Evolutionary conservation across 2,329 filamentous ascomycete species (phyloP).

Genomic region (Talaromyces sp.): DNA sequence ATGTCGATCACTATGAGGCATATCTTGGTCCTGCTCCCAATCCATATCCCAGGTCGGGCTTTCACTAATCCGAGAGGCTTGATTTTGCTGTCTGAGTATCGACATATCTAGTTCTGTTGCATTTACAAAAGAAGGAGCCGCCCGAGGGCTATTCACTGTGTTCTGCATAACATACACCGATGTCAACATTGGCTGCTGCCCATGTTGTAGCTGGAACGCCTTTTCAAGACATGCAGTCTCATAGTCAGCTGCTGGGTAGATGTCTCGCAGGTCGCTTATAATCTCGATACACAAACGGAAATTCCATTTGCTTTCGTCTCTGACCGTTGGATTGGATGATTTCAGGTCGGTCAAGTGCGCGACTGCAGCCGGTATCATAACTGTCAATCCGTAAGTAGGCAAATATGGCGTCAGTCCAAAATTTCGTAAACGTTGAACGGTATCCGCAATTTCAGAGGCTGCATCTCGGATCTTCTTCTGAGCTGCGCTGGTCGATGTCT

Average conservation of each 20-base stretch:
- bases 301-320: conserved; percentile 67
- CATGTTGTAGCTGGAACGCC: conserved; percentile 32
- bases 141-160: background rate
- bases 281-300: conserved; percentile 84
- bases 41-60: background rate
- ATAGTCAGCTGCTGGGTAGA: conserved; percentile 82
- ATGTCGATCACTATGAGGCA: background rate
- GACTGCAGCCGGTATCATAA: conserved; percentile 81
- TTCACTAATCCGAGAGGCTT: background rate
- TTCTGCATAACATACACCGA: conserved; percentile 31
- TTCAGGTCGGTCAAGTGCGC: conserved; percentile 86
- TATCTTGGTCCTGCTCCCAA: background rate
- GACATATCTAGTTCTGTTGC: background rate
- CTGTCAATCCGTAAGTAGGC: conserved; percentile 80
- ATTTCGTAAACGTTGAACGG: conserved; percentile 69
- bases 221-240: conserved; percentile 43
- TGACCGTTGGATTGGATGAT: conserved; percentile 65
- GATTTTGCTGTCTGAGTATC: background rate
- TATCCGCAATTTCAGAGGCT: conserved; percentile 74
- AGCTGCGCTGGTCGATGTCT: conserved; percentile 65
- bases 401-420: conserved; percentile 70
- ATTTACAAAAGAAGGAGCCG: background rate
- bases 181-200: conserved; percentile 24
- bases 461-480: conserved; percentile 77
- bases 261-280: conserved; percentile 76